Percentiles rank a stretch among this genome's conserved stretches.
Evolutionary conservation across 805 yeast genomes (phyloP).

Genomic region (Lachancea meyersii): DNA sequence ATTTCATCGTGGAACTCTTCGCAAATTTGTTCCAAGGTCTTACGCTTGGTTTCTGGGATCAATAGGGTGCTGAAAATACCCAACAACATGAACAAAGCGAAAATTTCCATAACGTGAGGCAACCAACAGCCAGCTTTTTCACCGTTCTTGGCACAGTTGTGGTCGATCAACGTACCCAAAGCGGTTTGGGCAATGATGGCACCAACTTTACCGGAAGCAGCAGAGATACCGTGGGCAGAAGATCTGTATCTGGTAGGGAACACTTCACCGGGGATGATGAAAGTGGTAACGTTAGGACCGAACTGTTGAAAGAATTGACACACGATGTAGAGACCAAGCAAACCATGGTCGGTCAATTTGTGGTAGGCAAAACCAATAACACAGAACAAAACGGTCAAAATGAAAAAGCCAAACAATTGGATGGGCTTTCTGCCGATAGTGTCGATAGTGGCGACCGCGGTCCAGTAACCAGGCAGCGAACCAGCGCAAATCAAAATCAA

Average conservation of each 20-base stretch:
- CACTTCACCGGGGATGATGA: conserved; percentile 84
- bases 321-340: conserved; percentile 70
- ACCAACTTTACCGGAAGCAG: conserved; percentile 88
- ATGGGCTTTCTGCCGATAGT: conserved; percentile 77
- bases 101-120: conserved; percentile 90
- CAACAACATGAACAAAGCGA: conserved; percentile 82
- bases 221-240: conserved; percentile 91
- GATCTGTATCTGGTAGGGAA: conserved; percentile 96
- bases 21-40: conserved; percentile 76
- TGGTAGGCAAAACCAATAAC: conserved; percentile 79
- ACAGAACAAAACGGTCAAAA: conserved; percentile 69
- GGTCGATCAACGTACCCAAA: conserved; percentile 76
- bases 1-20: conserved; percentile 81
- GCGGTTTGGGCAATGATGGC: conserved; percentile 88
- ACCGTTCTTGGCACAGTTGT: conserved; percentile 59
- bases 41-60: conserved; percentile 87
- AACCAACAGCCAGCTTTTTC: conserved; percentile 60
- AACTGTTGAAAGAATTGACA: conserved; percentile 86
- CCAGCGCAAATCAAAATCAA: conserved; percentile 92
- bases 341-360: conserved; percentile 58
- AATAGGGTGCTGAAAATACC: conserved; percentile 63
- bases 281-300: conserved; percentile 91
- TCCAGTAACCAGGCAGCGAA: conserved; percentile 92
- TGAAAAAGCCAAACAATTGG: conserved; percentile 67
- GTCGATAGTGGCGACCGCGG: conserved; percentile 73